Percentiles rank a stretch among this genome's conserved stretches.
phyloP scores from a whole-genome alignment of 805 yeast species.

The Gaillardinia entomophila region DNA sequence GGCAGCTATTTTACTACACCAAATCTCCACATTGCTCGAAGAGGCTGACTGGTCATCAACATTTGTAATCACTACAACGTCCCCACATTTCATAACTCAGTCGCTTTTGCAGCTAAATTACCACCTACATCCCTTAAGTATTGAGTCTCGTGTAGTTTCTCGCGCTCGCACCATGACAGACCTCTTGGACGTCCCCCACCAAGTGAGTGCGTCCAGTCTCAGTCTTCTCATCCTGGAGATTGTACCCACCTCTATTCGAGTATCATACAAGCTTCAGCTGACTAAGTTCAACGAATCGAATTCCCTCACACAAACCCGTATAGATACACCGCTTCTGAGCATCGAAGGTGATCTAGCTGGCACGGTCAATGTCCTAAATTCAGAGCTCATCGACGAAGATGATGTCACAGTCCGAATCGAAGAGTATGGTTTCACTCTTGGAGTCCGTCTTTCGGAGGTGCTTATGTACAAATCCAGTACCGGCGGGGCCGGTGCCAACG shows the following conservation, averaged over 20 bases:
- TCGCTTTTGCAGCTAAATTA: too few relatives aligned
- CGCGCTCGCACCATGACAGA: constrained; percentile 13
- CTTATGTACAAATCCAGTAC: constrained; percentile 37
- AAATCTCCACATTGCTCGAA: too few relatives aligned
- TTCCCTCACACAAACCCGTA: constrained; percentile 11
- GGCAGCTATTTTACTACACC: too few relatives aligned
- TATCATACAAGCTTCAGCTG: constrained; percentile 43
- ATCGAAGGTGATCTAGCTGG: constrained; percentile 36
- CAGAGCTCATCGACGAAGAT: constrained; percentile 31
- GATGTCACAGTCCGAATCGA: constrained; percentile 60
- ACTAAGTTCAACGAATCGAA: constrained; percentile 8
- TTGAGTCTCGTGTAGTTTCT: too few relatives aligned
- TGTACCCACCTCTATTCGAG: constrained; percentile 65
- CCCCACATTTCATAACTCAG: too few relatives aligned
- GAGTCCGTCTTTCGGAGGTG: constrained; percentile 49
- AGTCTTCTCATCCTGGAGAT: constrained; percentile 70
- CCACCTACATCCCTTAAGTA: too few relatives aligned
- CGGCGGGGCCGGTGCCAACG: constrained; percentile 22
- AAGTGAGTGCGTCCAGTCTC: constrained; percentile 51
- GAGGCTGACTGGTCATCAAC: too few relatives aligned
- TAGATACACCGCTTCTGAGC: constrained; percentile 21
- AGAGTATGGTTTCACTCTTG: constrained; percentile 64
- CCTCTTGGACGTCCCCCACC: constrained; percentile 16
- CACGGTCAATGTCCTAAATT: constrained; percentile 34
- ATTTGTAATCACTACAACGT: too few relatives aligned